A percentile compares a stretch with the other conserved stretches of the same genome.
phyloP scores from a whole-genome alignment of 1,284 basidiomycete genomes.

The Ustilago tritici region DNA sequence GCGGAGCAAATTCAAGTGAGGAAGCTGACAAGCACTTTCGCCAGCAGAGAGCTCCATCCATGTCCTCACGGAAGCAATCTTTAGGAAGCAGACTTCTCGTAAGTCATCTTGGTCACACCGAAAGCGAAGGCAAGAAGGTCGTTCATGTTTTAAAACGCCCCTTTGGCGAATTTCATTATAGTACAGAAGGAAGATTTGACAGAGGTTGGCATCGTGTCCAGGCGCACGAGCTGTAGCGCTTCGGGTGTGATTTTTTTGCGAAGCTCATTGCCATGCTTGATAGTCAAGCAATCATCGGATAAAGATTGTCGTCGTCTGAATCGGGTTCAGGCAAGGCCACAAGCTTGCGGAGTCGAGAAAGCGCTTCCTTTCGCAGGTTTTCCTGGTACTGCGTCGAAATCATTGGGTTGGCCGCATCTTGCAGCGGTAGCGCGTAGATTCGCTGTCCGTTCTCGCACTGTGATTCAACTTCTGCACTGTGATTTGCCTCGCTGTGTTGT shows the following conservation, averaged over 20 bases:
- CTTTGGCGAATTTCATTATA: background rate
- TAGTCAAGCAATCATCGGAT: constrained; percentile 39
- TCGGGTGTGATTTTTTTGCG: background rate
- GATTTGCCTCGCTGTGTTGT: background rate
- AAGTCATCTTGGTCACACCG: background rate
- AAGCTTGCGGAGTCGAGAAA: constrained; percentile 30
- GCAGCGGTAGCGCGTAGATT: constrained; percentile 18
- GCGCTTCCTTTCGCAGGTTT: constrained; percentile 42
- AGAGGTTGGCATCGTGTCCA: no score
- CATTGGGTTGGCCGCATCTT: constrained; percentile 40
- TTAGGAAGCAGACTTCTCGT: background rate
- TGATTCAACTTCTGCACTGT: background rate
- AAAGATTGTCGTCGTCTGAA: constrained; percentile 49
- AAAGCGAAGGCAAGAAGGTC: background rate
- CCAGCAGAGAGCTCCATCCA: background rate
- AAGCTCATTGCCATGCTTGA: background rate
- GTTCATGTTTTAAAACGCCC: background rate
- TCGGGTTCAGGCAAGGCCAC: constrained; percentile 38
- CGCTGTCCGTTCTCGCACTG: background rate
- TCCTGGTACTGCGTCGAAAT: constrained; percentile 40
- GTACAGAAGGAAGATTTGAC: background rate
- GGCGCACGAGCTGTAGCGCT: no score
- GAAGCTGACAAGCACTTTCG: background rate
- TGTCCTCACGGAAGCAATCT: background rate
- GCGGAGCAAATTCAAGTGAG: background rate